Evolutionary conservation across 1,284 basidiomycete genomes (phyloP), one percentile per base, ranked within the genome.

Genomic region (Malassezia equina): DNA sequence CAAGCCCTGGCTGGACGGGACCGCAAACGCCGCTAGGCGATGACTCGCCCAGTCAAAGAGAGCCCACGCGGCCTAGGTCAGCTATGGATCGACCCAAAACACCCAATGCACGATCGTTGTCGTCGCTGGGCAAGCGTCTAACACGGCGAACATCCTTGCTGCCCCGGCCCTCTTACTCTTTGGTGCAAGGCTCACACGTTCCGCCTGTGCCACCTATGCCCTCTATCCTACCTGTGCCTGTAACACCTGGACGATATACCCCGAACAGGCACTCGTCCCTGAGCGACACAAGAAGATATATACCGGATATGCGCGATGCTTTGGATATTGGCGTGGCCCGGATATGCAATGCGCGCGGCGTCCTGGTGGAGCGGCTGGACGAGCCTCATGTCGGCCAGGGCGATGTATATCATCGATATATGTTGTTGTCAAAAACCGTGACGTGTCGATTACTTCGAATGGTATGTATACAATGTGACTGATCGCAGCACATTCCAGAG

Each of bases 401-500:
- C 31, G 86, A 82, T 43, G 85, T 88, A 71, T 85, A 89, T 75
- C 79, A 88, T 61, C 81, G 82, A 68, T 91, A 91, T 76, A 81
- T 83, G 44, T 84, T 91, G 28, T 64, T 62, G 7, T 64, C 64
- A 57, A 79, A 82, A 59, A 88, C 87, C 77, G 79, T 85, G 31
- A 80, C 58, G 9, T 88, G 86, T 72, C 83, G 85, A 64, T 77
- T 91, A 74, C 86, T 88, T 42, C 86, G 82, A 71, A 78, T 79
- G 50, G 73, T 77, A 40, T 75, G 79, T 19, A 78, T 78, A 24
- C 41, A 43, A 27, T 49, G 23, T 8, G 5, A 24, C 53, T 45
- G 21, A 55, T 25, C 31, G n/a, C 25, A 51, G 48, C 75, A 84
- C 51, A 60, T 65, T 13, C 49, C 55, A 15, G 47, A 32, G 23